Evolutionary conservation across 495 filamentous ascomycete genomes (phyloP).

Genomic region (Paragyromitra xinjiangensis): DNA sequence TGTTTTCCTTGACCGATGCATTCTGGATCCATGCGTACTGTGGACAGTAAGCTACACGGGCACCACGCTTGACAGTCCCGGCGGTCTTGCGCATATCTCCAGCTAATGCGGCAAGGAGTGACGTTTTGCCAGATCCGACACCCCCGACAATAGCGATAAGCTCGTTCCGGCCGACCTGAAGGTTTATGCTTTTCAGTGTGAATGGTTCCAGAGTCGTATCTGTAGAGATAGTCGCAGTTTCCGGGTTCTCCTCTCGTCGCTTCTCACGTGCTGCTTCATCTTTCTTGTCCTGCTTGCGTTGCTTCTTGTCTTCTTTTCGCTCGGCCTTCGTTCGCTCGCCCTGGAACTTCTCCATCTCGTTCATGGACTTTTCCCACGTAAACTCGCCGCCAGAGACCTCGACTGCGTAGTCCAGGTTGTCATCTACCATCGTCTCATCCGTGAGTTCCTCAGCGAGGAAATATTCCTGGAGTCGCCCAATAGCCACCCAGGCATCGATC

Average conservation of each 20-base stretch:
- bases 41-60: constrained; percentile 85
- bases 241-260: constrained; percentile 37
- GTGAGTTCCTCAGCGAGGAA: constrained; percentile 82
- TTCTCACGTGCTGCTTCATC: constrained; percentile 58
- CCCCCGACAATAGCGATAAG: constrained; percentile 89
- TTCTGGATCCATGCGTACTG: constrained; percentile 99
- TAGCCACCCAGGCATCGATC: constrained; percentile 84
- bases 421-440: constrained; percentile 74
- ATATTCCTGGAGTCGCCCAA: constrained; percentile 86
- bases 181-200: constrained; percentile 75
- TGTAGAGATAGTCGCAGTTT: constrained; percentile 28
- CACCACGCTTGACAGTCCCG: constrained; percentile 77
- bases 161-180: constrained; percentile 81
- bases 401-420: constrained; percentile 72
- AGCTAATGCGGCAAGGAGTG: constrained; percentile 85
- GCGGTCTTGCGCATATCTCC: constrained; percentile 90
- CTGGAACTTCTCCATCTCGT: constrained; percentile 55
- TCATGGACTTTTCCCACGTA: constrained; percentile 86
- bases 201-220: constrained; percentile 69
- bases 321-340: constrained; percentile 59
- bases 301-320: constrained; percentile 59
- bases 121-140: constrained; percentile 92
- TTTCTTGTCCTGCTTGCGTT: constrained; percentile 60
- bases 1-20: constrained; percentile 82
- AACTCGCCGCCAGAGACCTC: constrained; percentile 79